Evolutionary conservation across 768 basidiomycete genomes (phyloP).

Genomic region (Royoungia palumana): DNA sequence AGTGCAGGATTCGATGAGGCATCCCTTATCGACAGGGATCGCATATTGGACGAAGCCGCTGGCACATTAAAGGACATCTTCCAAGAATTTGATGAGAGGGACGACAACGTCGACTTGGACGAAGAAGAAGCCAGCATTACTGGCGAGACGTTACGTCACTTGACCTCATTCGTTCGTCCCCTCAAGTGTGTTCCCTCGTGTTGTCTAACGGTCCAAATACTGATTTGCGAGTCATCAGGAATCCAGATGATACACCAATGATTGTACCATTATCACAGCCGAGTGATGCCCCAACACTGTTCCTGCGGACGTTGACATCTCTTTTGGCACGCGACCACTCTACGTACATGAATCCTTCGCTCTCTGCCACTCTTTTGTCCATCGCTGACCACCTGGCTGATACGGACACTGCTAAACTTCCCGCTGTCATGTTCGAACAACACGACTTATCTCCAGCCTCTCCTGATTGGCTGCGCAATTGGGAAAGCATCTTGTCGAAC

Average conservation of each 20-base stretch:
- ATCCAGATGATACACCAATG: conserved; percentile 41
- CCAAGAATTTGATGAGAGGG: conserved; percentile 66
- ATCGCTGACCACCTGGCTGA: conserved; percentile 72
- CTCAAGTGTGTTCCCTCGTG: conserved; percentile 47
- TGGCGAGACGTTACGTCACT: conserved; percentile 56
- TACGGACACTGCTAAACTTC: conserved; percentile 58
- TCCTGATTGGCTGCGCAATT: conserved; percentile 67
- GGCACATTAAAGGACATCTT: conserved; percentile 69
- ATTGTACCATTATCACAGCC: conserved; percentile 55
- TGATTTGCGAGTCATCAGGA: conserved; percentile 33
- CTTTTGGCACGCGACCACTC: conserved; percentile 63
- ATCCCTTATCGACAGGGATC: conserved; percentile 42
- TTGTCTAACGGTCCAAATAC: neutral
- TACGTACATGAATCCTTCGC: conserved; percentile 53
- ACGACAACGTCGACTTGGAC: conserved; percentile 53
- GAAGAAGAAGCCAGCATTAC: conserved; percentile 67
- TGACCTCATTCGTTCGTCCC: conserved; percentile 54
- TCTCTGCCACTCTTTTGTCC: conserved; percentile 61
- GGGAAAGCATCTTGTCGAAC: conserved; percentile 56
- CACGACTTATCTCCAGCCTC: conserved; percentile 70
- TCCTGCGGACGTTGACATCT: conserved; percentile 58
- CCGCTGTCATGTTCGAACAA: conserved; percentile 60
- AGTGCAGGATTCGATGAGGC: conserved; percentile 28
- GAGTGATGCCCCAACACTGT: conserved; percentile 52
- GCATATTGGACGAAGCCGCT: conserved; percentile 65